Conservation (phyloP, 495 filamentous ascomycete species). For the Penicillium egyptiacum region DNA sequence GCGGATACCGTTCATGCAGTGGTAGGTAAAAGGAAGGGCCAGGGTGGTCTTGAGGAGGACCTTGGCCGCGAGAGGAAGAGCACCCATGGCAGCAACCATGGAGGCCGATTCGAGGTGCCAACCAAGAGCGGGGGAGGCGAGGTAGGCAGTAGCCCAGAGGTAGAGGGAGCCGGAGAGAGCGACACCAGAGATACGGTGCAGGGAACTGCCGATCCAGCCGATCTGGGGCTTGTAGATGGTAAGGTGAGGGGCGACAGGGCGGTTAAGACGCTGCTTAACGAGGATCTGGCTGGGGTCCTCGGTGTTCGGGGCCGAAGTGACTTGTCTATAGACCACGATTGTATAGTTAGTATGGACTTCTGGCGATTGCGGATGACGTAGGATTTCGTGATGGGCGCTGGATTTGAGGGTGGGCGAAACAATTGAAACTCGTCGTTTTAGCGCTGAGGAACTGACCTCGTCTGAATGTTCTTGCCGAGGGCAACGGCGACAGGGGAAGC, state of each 20-base stretch:
- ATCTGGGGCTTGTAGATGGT: constrained; percentile 85
- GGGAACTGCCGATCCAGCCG: constrained; percentile 72
- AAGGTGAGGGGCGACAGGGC: constrained; percentile 87
- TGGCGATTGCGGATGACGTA: constrained; percentile 34
- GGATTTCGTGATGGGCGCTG: constrained; percentile 12
- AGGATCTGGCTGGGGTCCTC: constrained; percentile 70
- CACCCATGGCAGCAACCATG: constrained; percentile 73
- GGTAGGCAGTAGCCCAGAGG: constrained; percentile 79
- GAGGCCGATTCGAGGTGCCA: constrained; percentile 81
- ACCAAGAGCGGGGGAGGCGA: constrained; percentile 75
- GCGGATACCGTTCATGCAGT: constrained; percentile 81
- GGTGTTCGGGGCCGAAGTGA: constrained; percentile 59
- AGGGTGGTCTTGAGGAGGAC: constrained; percentile 67
- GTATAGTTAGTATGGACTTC: constrained; percentile 17
- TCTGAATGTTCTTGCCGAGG: constrained; percentile 51
- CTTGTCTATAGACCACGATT: constrained; percentile 32
- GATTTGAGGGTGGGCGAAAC: not conserved
- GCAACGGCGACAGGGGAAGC: constrained; percentile 51
- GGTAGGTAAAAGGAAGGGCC: constrained; percentile 85
- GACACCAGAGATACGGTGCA: constrained; percentile 80
- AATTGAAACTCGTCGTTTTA: not conserved
- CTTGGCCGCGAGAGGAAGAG: constrained; percentile 69
- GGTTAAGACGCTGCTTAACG: constrained; percentile 75
- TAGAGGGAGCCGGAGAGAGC: constrained; percentile 75
- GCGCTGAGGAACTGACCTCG: constrained; percentile 45